A percentile compares a stretch with the other conserved stretches of the same genome.
Conservation (phyloP, 2,329 filamentous ascomycete species). For the Neofusicoccum kwambonambiense region DNA sequence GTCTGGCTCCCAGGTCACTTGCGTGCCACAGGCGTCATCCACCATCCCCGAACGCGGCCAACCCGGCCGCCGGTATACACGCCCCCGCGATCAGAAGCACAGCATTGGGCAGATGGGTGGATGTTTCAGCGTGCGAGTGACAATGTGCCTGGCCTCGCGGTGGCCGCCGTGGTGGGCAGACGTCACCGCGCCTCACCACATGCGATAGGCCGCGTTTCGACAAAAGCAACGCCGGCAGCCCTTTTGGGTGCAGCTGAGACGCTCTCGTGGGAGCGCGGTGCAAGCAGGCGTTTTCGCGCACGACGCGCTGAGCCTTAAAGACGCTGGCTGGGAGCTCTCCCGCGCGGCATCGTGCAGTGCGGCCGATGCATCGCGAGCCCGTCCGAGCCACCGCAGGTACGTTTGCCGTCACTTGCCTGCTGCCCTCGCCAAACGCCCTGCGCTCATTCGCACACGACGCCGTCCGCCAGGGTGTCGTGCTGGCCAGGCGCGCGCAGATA, state of each 20-base stretch:
- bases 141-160: neutral
- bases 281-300: neutral
- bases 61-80: neutral
- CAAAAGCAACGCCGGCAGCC: conserved; percentile 15
- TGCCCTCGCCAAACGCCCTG: neutral
- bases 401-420: neutral
- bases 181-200: neutral
- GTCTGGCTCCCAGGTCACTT: neutral
- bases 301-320: neutral
- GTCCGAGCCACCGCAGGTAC: conserved; percentile 5
- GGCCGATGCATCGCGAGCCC: neutral
- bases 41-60: neutral
- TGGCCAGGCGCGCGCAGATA: neutral
- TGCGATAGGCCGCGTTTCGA: conserved; percentile 17
- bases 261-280: neutral
- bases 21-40: conserved; percentile 6
- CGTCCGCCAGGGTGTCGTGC: neutral
- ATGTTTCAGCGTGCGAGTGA: conserved; percentile 3
- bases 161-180: neutral
- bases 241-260: conserved; percentile 1
- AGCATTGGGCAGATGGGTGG: neutral
- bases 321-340: neutral
- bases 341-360: neutral
- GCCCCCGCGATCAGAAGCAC: neutral
- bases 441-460: neutral